Conservation (phyloP, 345 rosid species). For the Brassica napus region Da-Ae NC_063441.1:5274001-5274500, state of each 20-base stretch:
- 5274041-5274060: no score
- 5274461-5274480: background rate
- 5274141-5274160: no score
- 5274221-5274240: no score
- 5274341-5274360: background rate
- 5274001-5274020: no score
- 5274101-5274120: no score
- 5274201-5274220: no score
- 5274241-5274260: background rate
- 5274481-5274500: background rate
- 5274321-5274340: background rate
- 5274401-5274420: background rate
- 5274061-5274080: no score
- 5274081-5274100: no score
- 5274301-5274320: background rate
- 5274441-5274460: background rate
- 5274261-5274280: constrained; percentile 28
- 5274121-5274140: no score
- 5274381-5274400: background rate
- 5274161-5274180: no score
- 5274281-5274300: background rate
- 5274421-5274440: background rate
- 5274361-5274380: background rate
- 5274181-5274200: no score
- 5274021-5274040: no score